phyloP scores from a whole-genome alignment of 108 stramenopile species.

The Licmophora abbreviata region DNA sequence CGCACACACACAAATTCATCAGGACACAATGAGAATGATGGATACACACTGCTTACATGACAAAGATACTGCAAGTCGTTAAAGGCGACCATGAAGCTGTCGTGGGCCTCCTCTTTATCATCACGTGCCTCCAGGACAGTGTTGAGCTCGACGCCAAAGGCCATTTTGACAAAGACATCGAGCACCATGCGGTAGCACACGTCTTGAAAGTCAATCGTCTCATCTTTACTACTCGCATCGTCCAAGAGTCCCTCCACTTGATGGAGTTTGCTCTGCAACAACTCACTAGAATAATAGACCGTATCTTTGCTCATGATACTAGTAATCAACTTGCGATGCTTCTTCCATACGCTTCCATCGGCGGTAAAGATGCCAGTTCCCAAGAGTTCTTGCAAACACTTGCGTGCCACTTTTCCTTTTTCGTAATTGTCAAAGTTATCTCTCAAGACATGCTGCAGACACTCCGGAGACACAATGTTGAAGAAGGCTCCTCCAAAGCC shows the following conservation, averaged over 20 bases:
- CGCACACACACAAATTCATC: too few species aligned
- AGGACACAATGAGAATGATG: too few species aligned
- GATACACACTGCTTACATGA: background rate
- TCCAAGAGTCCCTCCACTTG: conserved; percentile 1
- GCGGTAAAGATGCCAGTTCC: conserved; percentile 46
- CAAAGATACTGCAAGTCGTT: conserved; percentile 17
- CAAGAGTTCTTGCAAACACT: conserved; percentile 12
- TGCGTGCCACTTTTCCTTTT: conserved; percentile 20
- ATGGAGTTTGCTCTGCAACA: conserved; percentile 13
- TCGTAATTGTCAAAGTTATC: conserved; percentile 37
- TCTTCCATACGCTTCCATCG: conserved; percentile 29
- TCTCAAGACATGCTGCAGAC: conserved; percentile 33
- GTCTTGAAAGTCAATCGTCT: conserved; percentile 25
- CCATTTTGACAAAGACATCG: conserved; percentile 38
- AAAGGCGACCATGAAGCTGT: conserved; percentile 28
- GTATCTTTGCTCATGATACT: conserved; percentile 26
- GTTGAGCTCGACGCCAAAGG: conserved; percentile 35
- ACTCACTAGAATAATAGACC: conserved; percentile 6
- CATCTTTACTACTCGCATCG: background rate
- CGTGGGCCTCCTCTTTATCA: background rate
- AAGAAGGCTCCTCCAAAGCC: conserved; percentile 16
- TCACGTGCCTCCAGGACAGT: conserved; percentile 8
- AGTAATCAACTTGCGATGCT: conserved; percentile 39
- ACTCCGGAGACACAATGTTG: conserved; percentile 11
- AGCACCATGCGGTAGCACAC: conserved; percentile 22